Conservation (phyloP, 257 asterid species). For the Ligustrum vulgare region DNA sequence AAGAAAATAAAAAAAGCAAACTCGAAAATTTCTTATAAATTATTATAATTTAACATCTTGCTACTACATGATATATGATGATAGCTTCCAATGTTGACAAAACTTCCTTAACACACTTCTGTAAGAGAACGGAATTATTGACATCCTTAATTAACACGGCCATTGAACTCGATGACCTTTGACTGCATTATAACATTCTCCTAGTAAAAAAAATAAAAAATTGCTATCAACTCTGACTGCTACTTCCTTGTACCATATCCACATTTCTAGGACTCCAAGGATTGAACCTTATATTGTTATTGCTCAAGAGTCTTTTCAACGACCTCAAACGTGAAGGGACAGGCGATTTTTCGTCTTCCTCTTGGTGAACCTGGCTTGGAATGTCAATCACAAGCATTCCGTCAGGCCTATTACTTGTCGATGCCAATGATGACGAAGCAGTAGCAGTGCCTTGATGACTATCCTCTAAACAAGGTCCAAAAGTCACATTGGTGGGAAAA, state of each 20-base stretch:
- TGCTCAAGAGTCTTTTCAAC: conserved; percentile 68
- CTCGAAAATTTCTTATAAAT: background rate
- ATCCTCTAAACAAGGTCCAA: conserved; percentile 44
- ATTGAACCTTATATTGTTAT: conserved; percentile 50
- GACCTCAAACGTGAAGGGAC: conserved; percentile 59
- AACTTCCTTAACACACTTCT: conserved; percentile 41
- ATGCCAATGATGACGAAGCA: conserved; percentile 33
- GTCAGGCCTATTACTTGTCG: conserved; percentile 32
- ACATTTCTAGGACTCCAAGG: conserved; percentile 53
- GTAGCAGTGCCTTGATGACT: conserved; percentile 29
- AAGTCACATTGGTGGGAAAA: conserved; percentile 75
- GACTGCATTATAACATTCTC: background rate
- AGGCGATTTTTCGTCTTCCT: conserved; percentile 58
- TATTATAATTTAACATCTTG: background rate
- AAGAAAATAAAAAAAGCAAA: background rate
- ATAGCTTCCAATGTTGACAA: conserved; percentile 11
- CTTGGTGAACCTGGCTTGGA: conserved; percentile 53
- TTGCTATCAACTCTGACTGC: conserved; percentile 39
- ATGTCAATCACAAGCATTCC: conserved; percentile 54
- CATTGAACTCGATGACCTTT: conserved; percentile 1
- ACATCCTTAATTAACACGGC: background rate
- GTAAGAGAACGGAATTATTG: conserved; percentile 31
- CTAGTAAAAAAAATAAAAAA: too few relatives aligned
- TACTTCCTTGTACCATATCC: conserved; percentile 63
- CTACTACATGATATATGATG: conserved; percentile 16